Base-by-base conservation (phyloP, 208 protist genomes). In the Acanthamoeba castellanii region DNA sequence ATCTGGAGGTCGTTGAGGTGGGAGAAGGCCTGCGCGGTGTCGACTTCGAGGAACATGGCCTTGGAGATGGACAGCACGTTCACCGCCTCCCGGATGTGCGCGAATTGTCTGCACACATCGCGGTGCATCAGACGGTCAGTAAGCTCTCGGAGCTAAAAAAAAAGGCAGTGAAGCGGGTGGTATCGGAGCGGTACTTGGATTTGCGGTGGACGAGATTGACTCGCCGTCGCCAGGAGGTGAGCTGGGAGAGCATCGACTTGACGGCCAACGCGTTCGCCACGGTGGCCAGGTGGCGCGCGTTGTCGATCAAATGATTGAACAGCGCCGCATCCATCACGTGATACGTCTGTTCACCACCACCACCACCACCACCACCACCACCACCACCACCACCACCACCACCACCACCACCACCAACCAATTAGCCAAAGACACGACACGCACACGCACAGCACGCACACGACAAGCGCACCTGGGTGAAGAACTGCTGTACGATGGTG, bases 1-100 rank as follows among this genome's bases (percentile, higher is more conserved):
- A 92, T 92, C 66, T 92, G 87, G 25, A 92, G 87, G 61, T 92
- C 87, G 61, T 92, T 92, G 87, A 92, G 87, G 87, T 76, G 61
- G 25, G 87, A 70, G 59, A 92, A 92, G 87, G 87, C 87, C 87
- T 92, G 87, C 34, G 34, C 61, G 11, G 66, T 76, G 47, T 92
- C 87, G 16, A 92, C 61, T 32, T 92, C 87, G 7, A 92, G 66
- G 42, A 92, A 92, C 61, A 92, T 92, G 57, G 57, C 66, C 87
- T 92, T 92, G 57, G 87, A 78, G 3, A 74, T 92, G 18, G 87
- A 92, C 8, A 92, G 87, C 87, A 92, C 87, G 34, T 92, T 92
- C 27, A 92, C 59, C 66, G 87, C 87, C 37, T 92, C 87, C 25
- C 66, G 57, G n/a, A 92, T 70, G 47, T 92, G 87, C 59, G 87